A percentile compares a stretch with the other conserved stretches of the same genome.
phyloP scores from a whole-genome alignment of 805 yeast species.

The Wickerhamomyces rabaulensis region DNA sequence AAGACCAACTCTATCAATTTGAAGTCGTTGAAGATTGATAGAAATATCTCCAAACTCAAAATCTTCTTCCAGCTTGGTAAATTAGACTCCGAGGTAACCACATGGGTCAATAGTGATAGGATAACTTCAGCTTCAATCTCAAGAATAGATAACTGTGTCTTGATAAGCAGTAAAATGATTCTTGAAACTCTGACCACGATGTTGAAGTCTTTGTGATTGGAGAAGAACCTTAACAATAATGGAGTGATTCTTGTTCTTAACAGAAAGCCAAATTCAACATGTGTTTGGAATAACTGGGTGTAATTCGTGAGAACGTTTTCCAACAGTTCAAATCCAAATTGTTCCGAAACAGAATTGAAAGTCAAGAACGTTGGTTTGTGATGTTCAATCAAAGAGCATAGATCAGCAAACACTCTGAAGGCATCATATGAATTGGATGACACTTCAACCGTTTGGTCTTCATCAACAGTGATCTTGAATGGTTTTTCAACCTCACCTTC shows the following conservation, averaged over 20 bases:
- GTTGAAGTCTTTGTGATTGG: constrained; percentile 57
- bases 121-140: constrained; percentile 80
- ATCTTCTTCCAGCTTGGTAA: constrained; percentile 68
- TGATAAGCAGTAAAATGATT: constrained; percentile 55
- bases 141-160: constrained; percentile 49
- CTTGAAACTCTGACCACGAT: constrained; percentile 72
- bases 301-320: constrained; percentile 75
- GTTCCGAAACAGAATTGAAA: constrained; percentile 47
- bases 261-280: constrained; percentile 60
- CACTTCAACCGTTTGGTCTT: constrained; percentile 37
- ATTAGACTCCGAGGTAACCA: constrained; percentile 51
- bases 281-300: constrained; percentile 45
- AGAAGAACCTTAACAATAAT: constrained; percentile 59
- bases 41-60: constrained; percentile 68
- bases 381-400: constrained; percentile 62
- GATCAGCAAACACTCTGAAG: constrained; percentile 61
- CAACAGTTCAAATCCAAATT: constrained; percentile 73
- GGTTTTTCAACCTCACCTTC: constrained; percentile 30
- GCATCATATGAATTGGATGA: constrained; percentile 63
- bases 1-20: constrained; percentile 47
- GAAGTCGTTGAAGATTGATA: constrained; percentile 53
- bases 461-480: constrained; percentile 40
- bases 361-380: constrained; percentile 51
- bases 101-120: constrained; percentile 67
- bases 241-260: constrained; percentile 72